phyloP scores from a whole-genome alignment of 495 filamentous ascomycete species.

The Friedmanniomyces endolithicus region DNA sequence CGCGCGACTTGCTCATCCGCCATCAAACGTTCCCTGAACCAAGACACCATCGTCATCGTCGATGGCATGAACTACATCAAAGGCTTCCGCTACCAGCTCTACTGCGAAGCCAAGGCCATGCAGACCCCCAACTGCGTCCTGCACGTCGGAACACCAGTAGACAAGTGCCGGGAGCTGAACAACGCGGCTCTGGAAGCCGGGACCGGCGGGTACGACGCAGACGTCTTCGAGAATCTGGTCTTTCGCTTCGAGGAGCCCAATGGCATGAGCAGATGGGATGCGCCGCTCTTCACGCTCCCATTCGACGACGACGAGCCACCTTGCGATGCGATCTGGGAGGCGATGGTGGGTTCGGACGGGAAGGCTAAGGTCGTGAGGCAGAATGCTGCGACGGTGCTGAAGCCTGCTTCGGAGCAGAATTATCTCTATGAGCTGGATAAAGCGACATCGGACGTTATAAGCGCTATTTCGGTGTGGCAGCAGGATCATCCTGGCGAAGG shows the following conservation, averaged over 20 bases:
- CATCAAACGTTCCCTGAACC: conserved; percentile 66
- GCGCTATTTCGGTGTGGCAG: conserved; percentile 60
- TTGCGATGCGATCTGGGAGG: conserved; percentile 66
- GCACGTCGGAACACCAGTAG: conserved; percentile 67
- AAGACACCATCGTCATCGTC: conserved; percentile 73
- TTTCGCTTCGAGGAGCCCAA: conserved; percentile 96
- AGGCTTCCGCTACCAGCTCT: conserved; percentile 90
- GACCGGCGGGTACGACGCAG: conserved; percentile 28
- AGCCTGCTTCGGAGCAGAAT: conserved; percentile 55
- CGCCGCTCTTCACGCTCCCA: conserved; percentile 79
- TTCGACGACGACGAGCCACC: conserved; percentile 62
- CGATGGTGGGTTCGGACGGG: conserved; percentile 48
- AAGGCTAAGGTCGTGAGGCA: conserved; percentile 48
- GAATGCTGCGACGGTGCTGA: conserved; percentile 69
- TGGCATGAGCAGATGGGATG: conserved; percentile 89
- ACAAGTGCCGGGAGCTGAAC: conserved; percentile 54
- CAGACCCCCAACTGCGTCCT: conserved; percentile 71
- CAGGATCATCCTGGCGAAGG: conserved; percentile 51
- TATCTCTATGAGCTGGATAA: conserved; percentile 80
- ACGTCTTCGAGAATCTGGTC: conserved; percentile 81
- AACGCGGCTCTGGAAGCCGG: conserved; percentile 27
- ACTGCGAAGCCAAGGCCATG: conserved; percentile 83
- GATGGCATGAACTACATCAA: conserved; percentile 97
- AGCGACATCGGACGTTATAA: conserved; percentile 69
- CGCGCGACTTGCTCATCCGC: conserved; percentile 76